Conservation (phyloP, 306 rosid genomes). For the Fragaria iinumae region DNA sequence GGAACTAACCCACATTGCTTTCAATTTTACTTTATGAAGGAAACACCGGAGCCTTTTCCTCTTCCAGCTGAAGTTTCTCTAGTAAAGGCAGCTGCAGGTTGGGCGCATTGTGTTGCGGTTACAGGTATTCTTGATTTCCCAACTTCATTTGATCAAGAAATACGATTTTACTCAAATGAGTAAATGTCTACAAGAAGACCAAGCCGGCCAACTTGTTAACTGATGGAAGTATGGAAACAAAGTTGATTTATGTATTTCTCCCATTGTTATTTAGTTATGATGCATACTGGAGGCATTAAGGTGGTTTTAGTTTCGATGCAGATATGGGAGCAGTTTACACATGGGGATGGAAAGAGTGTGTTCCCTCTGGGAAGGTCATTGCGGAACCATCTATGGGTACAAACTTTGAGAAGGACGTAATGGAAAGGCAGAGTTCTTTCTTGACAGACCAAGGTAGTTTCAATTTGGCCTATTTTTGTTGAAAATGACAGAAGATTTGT, state of each 20-base stretch:
- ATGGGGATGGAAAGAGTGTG: slow-evolving; percentile 99
- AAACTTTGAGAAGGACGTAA: slow-evolving; percentile 55
- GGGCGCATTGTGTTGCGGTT: slow-evolving; percentile 92
- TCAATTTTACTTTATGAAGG: slow-evolving; percentile 50
- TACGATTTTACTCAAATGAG: slow-evolving; percentile 2
- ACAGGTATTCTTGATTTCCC: slow-evolving; percentile 62
- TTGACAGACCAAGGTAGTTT: slow-evolving; percentile 64
- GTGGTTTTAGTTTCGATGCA: slow-evolving; percentile 28
- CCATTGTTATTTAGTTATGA: not conserved
- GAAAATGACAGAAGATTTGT: slow-evolving; percentile 21
- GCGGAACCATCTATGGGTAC: slow-evolving; percentile 46
- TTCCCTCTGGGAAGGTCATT: slow-evolving; percentile 86
- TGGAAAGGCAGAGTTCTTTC: slow-evolving; percentile 58
- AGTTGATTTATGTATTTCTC: not conserved
- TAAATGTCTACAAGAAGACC: slow-evolving; percentile 10
- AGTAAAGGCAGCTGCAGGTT: slow-evolving; percentile 78
- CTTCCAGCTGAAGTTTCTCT: slow-evolving; percentile 71
- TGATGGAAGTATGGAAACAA: not conserved
- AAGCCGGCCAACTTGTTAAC: not conserved
- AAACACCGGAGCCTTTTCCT: slow-evolving; percentile 89
- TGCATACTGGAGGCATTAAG: slow-evolving; percentile 9
- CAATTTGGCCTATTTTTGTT: slow-evolving; percentile 27
- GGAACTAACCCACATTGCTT: slow-evolving; percentile 25
- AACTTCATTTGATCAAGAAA: not conserved
- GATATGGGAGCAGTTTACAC: slow-evolving; percentile 80